phyloP scores from a whole-genome alignment of 306 rosid species.

The Bauhinia variegata region DNA sequence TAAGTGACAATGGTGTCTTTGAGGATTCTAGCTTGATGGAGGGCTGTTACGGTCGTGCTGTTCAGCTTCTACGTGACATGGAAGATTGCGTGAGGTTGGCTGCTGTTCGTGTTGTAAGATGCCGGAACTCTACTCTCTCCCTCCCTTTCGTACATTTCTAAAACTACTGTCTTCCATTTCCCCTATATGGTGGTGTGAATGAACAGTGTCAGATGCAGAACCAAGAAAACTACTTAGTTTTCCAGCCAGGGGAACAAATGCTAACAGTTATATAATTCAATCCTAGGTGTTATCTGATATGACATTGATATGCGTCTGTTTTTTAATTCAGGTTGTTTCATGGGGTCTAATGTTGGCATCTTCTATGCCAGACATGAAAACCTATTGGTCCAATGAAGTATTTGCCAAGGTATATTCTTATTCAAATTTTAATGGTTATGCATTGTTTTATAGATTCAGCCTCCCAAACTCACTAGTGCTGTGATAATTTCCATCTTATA shows the following conservation, averaged over 20 bases:
- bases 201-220: neutral
- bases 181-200: neutral
- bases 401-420: conserved; percentile 65
- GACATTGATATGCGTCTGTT: neutral
- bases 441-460: neutral
- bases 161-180: neutral
- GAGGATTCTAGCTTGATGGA: conserved; percentile 53
- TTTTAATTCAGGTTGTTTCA: conserved; percentile 61
- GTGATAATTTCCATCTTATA: neutral
- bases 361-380: conserved; percentile 54
- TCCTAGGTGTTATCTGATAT: conserved; percentile 10
- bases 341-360: conserved; percentile 75
- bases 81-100: conserved; percentile 62
- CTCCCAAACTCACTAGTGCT: neutral
- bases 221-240: conserved; percentile 22
- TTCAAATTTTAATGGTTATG: neutral
- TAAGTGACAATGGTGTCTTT: conserved; percentile 47
- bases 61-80: conserved; percentile 70
- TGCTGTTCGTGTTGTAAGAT: conserved; percentile 70
- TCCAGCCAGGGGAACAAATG: conserved; percentile 4
- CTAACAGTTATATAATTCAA: conserved; percentile 23
- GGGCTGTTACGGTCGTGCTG: conserved; percentile 65
- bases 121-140: neutral
- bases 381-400: conserved; percentile 62
- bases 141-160: neutral